Percentiles rank a stretch among this genome's conserved stretches.
phyloP scores from a whole-genome alignment of 305 asterid genomes.

The Fraxinus albicans region DNA sequence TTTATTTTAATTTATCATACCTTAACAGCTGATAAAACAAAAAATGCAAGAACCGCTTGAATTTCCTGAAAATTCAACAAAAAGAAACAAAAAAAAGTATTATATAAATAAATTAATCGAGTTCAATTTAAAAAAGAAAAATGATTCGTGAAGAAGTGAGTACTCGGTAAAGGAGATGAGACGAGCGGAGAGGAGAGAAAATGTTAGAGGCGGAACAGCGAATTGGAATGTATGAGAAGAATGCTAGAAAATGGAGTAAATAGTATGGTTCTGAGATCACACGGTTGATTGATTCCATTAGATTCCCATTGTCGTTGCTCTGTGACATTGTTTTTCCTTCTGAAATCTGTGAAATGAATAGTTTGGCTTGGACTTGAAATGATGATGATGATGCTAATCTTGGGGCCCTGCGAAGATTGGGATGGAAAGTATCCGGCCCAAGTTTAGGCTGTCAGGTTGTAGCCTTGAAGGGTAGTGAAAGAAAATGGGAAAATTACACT shows the following conservation, averaged over 20 bases:
- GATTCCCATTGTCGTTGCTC: constrained; percentile 26
- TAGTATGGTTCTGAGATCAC: constrained; percentile 70
- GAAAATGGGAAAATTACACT: too few relatives aligned
- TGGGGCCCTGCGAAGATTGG: neutral
- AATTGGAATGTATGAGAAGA: constrained; percentile 73
- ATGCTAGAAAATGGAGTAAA: constrained; percentile 55
- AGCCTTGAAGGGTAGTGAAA: too few relatives aligned
- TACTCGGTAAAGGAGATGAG: constrained; percentile 70
- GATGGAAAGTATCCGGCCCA: neutral
- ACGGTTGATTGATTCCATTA: constrained; percentile 45
- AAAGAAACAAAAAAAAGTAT: neutral
- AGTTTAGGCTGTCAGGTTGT: neutral
- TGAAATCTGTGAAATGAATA: neutral
- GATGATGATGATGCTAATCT: neutral
- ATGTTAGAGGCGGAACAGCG: constrained; percentile 61
- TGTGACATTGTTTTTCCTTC: constrained; percentile 27
- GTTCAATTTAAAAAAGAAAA: neutral
- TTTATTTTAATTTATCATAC: constrained; percentile 22
- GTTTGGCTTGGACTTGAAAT: neutral
- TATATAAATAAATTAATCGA: neutral
- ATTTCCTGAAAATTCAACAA: constrained; percentile 53
- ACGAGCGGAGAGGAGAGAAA: constrained; percentile 55
- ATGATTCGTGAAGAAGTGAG: neutral
- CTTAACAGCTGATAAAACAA: constrained; percentile 63
- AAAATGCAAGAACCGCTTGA: constrained; percentile 65